These are phyloP conservation scores for Salmacisia buchloeana DNA, from an alignment of 1,284 basidiomycete genomes.

Conservation along the genomic window DNA sequence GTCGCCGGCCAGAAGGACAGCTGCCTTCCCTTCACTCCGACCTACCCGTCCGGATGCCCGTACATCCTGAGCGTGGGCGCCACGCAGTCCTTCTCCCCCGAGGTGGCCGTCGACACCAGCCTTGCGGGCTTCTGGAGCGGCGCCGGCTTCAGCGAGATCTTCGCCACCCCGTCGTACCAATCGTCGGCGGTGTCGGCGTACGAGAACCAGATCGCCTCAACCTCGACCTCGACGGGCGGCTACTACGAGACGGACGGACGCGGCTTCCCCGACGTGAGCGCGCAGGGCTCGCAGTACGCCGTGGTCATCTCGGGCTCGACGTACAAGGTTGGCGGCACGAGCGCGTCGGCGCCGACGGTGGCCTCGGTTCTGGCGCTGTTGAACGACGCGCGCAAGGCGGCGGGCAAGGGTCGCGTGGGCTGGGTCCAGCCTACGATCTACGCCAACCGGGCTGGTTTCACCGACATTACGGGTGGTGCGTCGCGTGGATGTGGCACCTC, in stretches of 20 bases:
- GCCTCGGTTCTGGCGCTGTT: slow-evolving; percentile 59
- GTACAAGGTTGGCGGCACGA: slow-evolving; percentile 55
- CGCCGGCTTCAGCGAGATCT: slow-evolving; percentile 14
- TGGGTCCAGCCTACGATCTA: slow-evolving; percentile 58
- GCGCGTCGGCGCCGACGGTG: slow-evolving; percentile 57
- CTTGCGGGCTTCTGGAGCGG: slow-evolving; percentile 16
- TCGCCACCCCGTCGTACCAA: slow-evolving; percentile 13
- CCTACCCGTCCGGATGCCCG: slow-evolving; percentile 16
- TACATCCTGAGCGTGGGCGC: slow-evolving; percentile 20
- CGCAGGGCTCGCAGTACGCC: slow-evolving; percentile 15
- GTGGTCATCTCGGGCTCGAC: slow-evolving; percentile 30
- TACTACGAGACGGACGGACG: slow-evolving; percentile 15
- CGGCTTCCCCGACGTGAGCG: slow-evolving; percentile 16
- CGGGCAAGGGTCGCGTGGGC: slow-evolving; percentile 54
- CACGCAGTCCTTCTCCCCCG: slow-evolving; percentile 13
- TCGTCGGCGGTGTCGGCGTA: slow-evolving; percentile 9
- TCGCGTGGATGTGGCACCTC: slow-evolving; percentile 31
- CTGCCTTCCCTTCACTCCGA: slow-evolving; percentile 10
- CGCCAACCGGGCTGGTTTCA: slow-evolving; percentile 51
- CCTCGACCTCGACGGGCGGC: not conserved
- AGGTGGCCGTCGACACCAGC: slow-evolving; percentile 7
- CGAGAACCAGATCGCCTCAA: not conserved
- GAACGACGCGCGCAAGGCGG: slow-evolving; percentile 55
- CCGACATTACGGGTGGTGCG: slow-evolving; percentile 56
- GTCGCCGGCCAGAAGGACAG: slow-evolving; percentile 10